Evolutionary conservation across 139 green algal species (phyloP).

Genomic region (Chlorella ohadii): DNA sequence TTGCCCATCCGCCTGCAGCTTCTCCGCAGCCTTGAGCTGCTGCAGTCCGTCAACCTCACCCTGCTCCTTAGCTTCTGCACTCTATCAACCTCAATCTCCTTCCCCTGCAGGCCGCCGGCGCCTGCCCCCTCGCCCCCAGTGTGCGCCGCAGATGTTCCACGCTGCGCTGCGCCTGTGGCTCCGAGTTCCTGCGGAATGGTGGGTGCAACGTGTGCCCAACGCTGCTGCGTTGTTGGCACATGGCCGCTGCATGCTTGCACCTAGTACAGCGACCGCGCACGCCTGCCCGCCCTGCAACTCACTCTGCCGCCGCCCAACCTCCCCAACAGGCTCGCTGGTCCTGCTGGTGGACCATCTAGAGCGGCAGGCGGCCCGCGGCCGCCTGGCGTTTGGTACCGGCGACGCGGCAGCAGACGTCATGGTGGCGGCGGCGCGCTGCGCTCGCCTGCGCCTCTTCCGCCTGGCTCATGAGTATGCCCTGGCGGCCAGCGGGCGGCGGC

Average conservation of each 20-base stretch:
- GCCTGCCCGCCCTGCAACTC: neutral
- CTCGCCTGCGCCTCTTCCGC: neutral
- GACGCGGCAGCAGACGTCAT: conserved; percentile 1
- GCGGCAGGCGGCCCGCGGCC: neutral
- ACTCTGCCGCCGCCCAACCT: neutral
- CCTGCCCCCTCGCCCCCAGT: neutral
- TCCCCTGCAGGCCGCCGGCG: neutral
- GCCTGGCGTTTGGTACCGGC: neutral
- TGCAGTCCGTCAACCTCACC: too few species aligned
- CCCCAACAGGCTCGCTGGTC: neutral
- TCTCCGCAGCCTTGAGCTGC: too few species aligned
- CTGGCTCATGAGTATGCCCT: neutral
- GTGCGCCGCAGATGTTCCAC: conserved; percentile 8
- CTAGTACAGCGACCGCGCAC: too few species aligned
- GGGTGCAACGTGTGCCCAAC: too few species aligned
- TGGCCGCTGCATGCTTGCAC: too few species aligned
- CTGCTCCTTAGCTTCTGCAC: too few species aligned
- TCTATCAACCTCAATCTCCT: too few species aligned
- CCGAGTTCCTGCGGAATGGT: conserved; percentile 1
- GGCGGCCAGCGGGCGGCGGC: neutral
- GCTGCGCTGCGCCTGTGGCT: conserved; percentile 20
- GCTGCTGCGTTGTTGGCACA: neutral
- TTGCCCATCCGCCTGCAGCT: too few species aligned
- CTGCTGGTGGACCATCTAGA: conserved; percentile 8
- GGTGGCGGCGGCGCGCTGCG: neutral